These are phyloP conservation scores for Exophiala viscosa DNA, from an alignment of 2,329 filamentous ascomycete species.

Conservation along the genomic window DNA sequence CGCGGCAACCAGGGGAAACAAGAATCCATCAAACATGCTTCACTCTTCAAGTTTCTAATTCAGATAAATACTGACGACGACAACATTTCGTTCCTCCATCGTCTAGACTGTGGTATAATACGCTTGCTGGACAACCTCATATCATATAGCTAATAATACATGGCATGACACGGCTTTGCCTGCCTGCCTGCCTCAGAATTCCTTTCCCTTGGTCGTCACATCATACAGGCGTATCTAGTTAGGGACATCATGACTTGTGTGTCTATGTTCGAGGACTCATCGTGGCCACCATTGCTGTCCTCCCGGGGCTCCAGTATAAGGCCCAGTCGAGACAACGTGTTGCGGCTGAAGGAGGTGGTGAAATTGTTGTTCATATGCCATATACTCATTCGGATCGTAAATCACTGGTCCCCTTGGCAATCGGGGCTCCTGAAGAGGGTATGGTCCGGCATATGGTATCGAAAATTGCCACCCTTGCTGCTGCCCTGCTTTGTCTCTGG, in stretches of 20 bases:
- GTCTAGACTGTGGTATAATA: not conserved
- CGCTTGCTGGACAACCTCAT: too few species aligned
- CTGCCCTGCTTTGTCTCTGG: not conserved
- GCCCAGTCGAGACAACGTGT: slow-evolving; percentile 11
- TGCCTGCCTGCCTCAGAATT: too few species aligned
- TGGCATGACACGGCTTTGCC: not conserved
- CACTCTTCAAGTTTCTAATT: not conserved
- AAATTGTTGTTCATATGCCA: slow-evolving; percentile 4
- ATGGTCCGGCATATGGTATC: not conserved
- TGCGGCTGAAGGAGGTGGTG: slow-evolving; percentile 5
- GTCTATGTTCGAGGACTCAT: not conserved
- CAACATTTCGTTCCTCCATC: not conserved
- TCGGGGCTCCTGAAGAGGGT: not conserved
- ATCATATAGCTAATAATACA: not conserved
- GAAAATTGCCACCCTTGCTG: not conserved
- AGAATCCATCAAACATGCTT: too few species aligned
- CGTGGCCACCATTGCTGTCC: slow-evolving; percentile 7
- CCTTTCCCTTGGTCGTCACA: not conserved
- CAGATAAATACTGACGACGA: not conserved
- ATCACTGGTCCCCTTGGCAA: not conserved
- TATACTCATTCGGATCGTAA: not conserved
- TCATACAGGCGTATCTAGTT: not conserved
- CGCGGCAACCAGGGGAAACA: not conserved
- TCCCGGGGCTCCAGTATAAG: slow-evolving; percentile 1
- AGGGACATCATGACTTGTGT: not conserved